Base-by-base conservation (phyloP, 2,329 filamentous ascomycete species). In the Huntiella omanensis region DNA sequence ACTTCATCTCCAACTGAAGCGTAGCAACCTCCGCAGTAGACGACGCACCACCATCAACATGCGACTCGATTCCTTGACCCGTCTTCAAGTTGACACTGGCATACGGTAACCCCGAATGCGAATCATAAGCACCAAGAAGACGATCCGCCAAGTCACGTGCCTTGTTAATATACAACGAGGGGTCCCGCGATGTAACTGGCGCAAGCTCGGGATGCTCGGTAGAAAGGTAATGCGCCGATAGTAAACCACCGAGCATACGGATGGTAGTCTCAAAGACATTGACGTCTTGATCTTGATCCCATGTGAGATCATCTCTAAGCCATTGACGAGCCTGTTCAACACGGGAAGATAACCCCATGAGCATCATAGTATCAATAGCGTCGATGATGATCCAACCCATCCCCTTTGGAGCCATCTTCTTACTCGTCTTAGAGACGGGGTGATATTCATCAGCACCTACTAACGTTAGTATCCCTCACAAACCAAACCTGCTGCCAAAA, bases 351-450 rank as follows among this genome's bases (percentile, higher is more conserved):
- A 94, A 69, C 60, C 96, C 96, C 91, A 98, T 98, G 51, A 98
- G 69, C 66, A 98, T 98, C 70, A 96, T 74, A 1, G 91, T 98
- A 61, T 98, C 91, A 52, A 98, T 67, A 10, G 88, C 78, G 64
- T 98, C 91, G 48, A 98, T 80, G 51, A 98, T 95, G 56, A 96
- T 96, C 91, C 92, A 98, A 28, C 91, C 91, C 62, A 98, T 71
- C 19, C 88, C 91, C 51, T 84, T 77, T 3, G 80, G 71, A 5
- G 85, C 78, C 88, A 98, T 96, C 55, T 91, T 77, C 44, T 69
- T 70, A 43, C 85, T 83, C 13, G 65, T 75, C 59, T 91, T 91
- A 4, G 82, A 77, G 22, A 88, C 64, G 1, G 91, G 91, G 55
- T 84, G 77, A 59, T 83, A 98, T 60, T 91, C 80, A 59, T 98